A percentile compares a stretch with the other conserved stretches of the same genome.
Conservation (phyloP, 768 basidiomycete species). For the Pisolithus tinctorius region DNA sequence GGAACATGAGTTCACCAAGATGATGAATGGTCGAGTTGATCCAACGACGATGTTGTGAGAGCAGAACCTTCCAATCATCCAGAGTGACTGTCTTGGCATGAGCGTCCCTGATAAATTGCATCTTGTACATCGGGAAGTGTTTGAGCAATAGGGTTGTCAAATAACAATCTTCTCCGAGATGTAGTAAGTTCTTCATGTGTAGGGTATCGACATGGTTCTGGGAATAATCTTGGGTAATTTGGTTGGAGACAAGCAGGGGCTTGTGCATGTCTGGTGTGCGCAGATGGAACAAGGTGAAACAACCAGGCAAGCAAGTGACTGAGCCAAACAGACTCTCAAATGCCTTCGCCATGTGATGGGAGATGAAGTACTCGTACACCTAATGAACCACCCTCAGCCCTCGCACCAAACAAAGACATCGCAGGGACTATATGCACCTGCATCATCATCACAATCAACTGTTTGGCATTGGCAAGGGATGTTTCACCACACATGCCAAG, state of each 20-base stretch:
- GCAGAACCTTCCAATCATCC: conserved; percentile 87
- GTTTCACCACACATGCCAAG: conserved; percentile 97
- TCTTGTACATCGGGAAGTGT: conserved; percentile 92
- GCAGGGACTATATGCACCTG: conserved; percentile 44
- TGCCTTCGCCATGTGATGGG: conserved; percentile 97
- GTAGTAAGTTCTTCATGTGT: conserved; percentile 97
- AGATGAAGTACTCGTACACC: conserved; percentile 99
- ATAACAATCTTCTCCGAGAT: conserved; percentile 98
- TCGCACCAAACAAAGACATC: not conserved
- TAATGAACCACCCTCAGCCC: conserved; percentile 16
- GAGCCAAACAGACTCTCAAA: conserved; percentile 97
- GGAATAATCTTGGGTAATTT: conserved; percentile 86
- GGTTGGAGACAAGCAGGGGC: conserved; percentile 87
- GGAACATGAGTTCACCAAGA: conserved; percentile 84
- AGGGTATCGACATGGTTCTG: conserved; percentile 95
- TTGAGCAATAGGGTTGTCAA: conserved; percentile 92
- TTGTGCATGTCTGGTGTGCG: conserved; percentile 93
- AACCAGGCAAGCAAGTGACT: conserved; percentile 97
- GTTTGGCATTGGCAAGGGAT: conserved; percentile 84
- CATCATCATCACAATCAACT: conserved; percentile 96
- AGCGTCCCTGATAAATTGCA: conserved; percentile 91
- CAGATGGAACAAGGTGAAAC: conserved; percentile 96
- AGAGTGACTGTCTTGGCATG: conserved; percentile 93
- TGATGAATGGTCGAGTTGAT: conserved; percentile 99
- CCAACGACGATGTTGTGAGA: conserved; percentile 98